phyloP scores from a whole-genome alignment of 2,329 filamentous ascomycete genomes.

The Pyrenophora seminiperda region DNA sequence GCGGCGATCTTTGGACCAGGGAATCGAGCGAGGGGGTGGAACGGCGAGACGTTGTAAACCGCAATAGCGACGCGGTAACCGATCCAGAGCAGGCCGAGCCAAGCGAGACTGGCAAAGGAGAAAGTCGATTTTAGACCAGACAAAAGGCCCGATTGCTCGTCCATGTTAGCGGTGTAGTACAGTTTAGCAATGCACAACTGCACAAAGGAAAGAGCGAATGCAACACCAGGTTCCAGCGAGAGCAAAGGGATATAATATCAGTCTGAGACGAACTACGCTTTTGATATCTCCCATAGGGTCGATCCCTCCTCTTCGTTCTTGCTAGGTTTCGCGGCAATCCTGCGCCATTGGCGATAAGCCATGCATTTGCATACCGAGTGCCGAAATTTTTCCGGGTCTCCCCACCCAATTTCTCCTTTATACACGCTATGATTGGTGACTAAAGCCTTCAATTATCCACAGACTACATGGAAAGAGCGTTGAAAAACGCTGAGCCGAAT shows the following conservation, averaged over 20 bases:
- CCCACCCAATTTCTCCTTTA: neutral
- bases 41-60: constrained; percentile 32
- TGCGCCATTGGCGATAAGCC: constrained; percentile 3
- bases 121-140: constrained; percentile 15
- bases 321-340: constrained; percentile 4
- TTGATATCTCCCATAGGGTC: constrained; percentile 5
- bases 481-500: neutral
- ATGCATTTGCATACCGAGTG: neutral
- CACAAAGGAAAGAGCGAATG: constrained; percentile 10
- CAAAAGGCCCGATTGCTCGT: constrained; percentile 20
- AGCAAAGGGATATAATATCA: constrained; percentile 24
- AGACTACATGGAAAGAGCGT: constrained; percentile 11
- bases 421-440: constrained; percentile 1
- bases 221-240: constrained; percentile 14
- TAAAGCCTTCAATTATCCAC: neutral
- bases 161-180: constrained; percentile 19
- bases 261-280: neutral
- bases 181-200: constrained; percentile 8
- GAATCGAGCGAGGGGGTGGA: constrained; percentile 32
- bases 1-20: constrained; percentile 41
- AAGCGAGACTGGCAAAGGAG: constrained; percentile 20
- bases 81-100: constrained; percentile 25
- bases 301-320: constrained; percentile 9
- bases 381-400: constrained; percentile 2
- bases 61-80: constrained; percentile 24